Base-by-base conservation (phyloP, 2,329 filamentous ascomycete species). In the Fusarium sp. region DNA sequence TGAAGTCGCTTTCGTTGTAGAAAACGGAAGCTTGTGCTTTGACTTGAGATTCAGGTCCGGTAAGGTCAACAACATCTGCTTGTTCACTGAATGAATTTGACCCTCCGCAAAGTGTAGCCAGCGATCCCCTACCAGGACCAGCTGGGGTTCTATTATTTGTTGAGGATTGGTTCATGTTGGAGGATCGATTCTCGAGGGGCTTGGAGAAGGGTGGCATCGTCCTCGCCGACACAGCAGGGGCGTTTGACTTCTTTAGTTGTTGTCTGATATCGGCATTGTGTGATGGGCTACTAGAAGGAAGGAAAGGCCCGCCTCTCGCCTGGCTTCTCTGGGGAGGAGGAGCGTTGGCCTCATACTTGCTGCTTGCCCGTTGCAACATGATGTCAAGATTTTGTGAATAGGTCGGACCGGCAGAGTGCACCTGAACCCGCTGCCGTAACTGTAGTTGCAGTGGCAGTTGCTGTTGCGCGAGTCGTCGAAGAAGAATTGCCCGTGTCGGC, bases 1-100 rank as follows among this genome's bases (percentile, higher is more conserved):
- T 93, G 70, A 97, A 96, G 75, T 97, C 94, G 72, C 95, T 90
- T 66, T 94, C 92, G 62, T 89, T 87, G 67, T 94, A 92, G 63
- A 86, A 87, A 11, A 91, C 86, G 9, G 71, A 65, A 12, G 76
- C 61, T 38, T 76, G 65, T 30, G 69, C 47, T 51, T 77, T 79
- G 64, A 71, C 49, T 28, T 74, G 36, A 13, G 71, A 65, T 41
- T 77, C 74, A 2, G 77, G 52, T 7, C 57, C 71, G 12, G 78
- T 78, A 31, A 83, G 72, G 51, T 82, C 77, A 62, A 83, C 75
- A 7, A 77, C 67, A 26, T 50, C 60, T 15, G 74, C 44, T 23
- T 76, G 68, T 4, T 73, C 57, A 33, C 71, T 74, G 71, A 89
- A 89, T 0, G 86, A 84, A 47, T 83, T 80, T 12, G 83, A 79